phyloP scores from a whole-genome alignment of 768 basidiomycete species.

The Hericium coralloides region DNA sequence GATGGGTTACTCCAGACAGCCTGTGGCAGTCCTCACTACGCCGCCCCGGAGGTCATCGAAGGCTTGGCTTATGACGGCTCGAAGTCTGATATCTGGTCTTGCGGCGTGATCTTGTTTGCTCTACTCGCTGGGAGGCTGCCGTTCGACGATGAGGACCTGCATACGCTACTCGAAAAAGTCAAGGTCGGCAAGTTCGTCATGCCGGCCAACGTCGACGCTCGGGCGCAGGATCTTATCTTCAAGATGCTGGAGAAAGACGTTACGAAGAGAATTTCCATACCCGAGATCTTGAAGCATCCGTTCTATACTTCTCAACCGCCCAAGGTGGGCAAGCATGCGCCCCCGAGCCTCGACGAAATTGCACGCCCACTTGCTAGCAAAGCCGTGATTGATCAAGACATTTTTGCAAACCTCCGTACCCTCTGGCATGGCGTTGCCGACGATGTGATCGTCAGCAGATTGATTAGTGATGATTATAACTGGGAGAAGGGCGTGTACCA shows the following conservation, averaged over 20 bases:
- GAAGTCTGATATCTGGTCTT: slow-evolving; percentile 94
- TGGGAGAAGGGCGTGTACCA: slow-evolving; percentile 98
- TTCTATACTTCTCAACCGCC: slow-evolving; percentile 58
- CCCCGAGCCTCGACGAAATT: slow-evolving; percentile 59
- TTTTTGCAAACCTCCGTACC: slow-evolving; percentile 82
- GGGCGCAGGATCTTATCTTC: slow-evolving; percentile 67
- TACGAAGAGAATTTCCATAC: slow-evolving; percentile 70
- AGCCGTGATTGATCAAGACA: slow-evolving; percentile 76
- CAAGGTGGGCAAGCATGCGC: slow-evolving; percentile 30
- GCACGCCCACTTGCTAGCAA: slow-evolving; percentile 54
- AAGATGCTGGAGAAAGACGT: slow-evolving; percentile 78
- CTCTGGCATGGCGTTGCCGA: slow-evolving; percentile 85
- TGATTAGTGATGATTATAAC: slow-evolving; percentile 60
- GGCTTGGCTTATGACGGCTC: slow-evolving; percentile 80
- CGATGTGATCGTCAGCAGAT: slow-evolving; percentile 57
- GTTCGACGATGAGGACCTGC: slow-evolving; percentile 85
- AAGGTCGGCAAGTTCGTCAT: slow-evolving; percentile 64
- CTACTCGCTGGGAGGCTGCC: slow-evolving; percentile 84
- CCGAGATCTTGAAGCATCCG: slow-evolving; percentile 70
- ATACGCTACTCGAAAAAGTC: slow-evolving; percentile 73
- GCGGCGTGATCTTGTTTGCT: slow-evolving; percentile 87
- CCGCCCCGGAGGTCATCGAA: slow-evolving; percentile 84
- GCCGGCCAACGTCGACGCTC: slow-evolving; percentile 57
- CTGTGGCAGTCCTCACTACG: slow-evolving; percentile 93
- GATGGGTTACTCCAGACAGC: slow-evolving; percentile 64